phyloP scores from a whole-genome alignment of 768 basidiomycete species.

The Rhodotorula toruloides region DNA sequence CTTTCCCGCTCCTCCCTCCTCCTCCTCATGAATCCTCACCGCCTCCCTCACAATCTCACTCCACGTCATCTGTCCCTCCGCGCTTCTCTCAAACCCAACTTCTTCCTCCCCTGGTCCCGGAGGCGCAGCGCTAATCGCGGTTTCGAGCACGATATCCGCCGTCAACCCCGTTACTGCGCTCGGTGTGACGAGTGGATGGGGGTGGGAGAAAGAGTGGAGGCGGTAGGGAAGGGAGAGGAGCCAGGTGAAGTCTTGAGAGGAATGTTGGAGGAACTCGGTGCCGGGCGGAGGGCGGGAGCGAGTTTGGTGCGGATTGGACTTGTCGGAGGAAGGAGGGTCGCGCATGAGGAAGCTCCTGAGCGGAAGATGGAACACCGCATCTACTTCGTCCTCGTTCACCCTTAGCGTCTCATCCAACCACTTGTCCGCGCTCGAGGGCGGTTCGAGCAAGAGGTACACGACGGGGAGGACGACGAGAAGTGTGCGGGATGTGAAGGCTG shows the following conservation, averaged over 20 bases:
- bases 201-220: slow-evolving; percentile 32
- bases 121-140: slow-evolving; percentile 19
- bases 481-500: slow-evolving; percentile 39
- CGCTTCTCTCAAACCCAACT: slow-evolving; percentile 26
- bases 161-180: slow-evolving; percentile 38
- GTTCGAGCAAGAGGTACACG: slow-evolving; percentile 28
- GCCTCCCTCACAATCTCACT: slow-evolving; percentile 21
- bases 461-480: slow-evolving; percentile 40
- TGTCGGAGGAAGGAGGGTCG: neutral
- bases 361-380: slow-evolving; percentile 32
- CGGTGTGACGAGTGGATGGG: slow-evolving; percentile 1
- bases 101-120: neutral
- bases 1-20: neutral
- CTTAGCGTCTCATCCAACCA: neutral
- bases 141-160: slow-evolving; percentile 37
- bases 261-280: slow-evolving; percentile 4
- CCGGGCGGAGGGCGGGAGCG: neutral
- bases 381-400: slow-evolving; percentile 37
- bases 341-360: slow-evolving; percentile 16
- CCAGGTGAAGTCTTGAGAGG: slow-evolving; percentile 24
- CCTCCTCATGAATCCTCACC: slow-evolving; percentile 7
- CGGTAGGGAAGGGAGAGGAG: slow-evolving; percentile 31
- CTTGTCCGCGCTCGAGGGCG: neutral
- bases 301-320: neutral
- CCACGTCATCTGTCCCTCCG: slow-evolving; percentile 30